Percentiles rank a stretch among this genome's conserved stretches.
These are phyloP conservation scores for Trichoderma asperelloides DNA, from an alignment of 495 filamentous ascomycete genomes.

Conservation along the genomic window DNA sequence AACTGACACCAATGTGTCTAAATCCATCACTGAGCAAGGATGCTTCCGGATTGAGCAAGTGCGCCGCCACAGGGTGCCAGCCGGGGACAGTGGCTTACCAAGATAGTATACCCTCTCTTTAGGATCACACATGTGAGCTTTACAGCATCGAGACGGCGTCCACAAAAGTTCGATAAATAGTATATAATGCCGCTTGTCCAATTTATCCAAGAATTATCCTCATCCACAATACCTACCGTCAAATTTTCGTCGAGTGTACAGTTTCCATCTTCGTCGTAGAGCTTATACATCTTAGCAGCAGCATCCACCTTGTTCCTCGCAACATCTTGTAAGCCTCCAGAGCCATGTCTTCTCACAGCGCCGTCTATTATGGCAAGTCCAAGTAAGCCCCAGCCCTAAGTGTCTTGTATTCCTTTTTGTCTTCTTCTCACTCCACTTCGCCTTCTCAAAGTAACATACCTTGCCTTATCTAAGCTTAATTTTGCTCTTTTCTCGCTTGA, in stretches of 20 bases:
- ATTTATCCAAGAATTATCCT: no score
- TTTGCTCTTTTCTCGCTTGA: neutral
- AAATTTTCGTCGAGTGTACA: no score
- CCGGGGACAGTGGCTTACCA: neutral
- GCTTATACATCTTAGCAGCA: neutral
- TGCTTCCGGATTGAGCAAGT: neutral
- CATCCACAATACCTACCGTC: no score
- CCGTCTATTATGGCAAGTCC: neutral
- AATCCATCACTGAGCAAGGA: no score
- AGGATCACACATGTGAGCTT: neutral
- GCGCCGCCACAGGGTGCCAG: neutral
- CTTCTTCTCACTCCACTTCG: neutral
- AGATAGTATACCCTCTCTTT: neutral
- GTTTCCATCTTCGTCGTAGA: neutral
- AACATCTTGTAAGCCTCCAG: neutral
- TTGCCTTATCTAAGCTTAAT: neutral
- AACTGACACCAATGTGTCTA: no score
- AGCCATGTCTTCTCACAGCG: neutral
- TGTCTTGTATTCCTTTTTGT: neutral
- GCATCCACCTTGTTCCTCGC: neutral
- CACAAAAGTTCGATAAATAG: neutral
- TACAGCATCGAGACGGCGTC: neutral
- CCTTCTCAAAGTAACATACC: neutral
- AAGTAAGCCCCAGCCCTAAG: neutral
- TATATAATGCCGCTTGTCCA: no score